Base-by-base conservation (phyloP, 495 filamentous ascomycete genomes). In the Hyaloscypha finlandica region DNA sequence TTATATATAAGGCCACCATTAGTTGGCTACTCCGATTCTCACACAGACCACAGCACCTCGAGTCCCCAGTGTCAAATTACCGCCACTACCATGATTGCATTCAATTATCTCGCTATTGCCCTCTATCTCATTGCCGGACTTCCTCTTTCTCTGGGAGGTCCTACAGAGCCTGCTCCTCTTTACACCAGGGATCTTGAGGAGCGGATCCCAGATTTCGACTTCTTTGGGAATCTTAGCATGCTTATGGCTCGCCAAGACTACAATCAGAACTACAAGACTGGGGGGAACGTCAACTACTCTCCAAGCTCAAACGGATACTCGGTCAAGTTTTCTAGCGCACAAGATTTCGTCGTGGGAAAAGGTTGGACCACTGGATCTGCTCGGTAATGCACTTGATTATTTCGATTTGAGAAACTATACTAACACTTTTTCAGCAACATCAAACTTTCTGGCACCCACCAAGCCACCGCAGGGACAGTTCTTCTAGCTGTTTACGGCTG, bases 401-500 rank as follows among this genome's bases (percentile, higher is more conserved):
- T 14, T 59, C 35, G 31, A 11, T 8, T 59, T 9, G 4, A 19
- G 16, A 48, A 8, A 6, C 12, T 59, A 8, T 19, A 58, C 32
- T 33, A 20, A 59, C n/a, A 59, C 8, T 0, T 37, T 59, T 16
- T 33, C 19, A 64, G 62, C n/a, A 12, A 51, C 6, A 57, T 64
- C 31, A 64, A 11, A 12, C 57, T 33, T 19, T 16, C 12, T 8
- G 62, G 62, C 3, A 35, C 12, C 57, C 55, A 57, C 25, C 9
- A 8, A 20, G 35, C 29, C 0, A 32, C 6, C n/a, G 8, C 25
- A 2, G 62, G 62, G 6, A 35, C 30, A 29, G 51, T 25, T 19
- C 31, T 42, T 9, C 62, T 64, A 51, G 56, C 62, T 22, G 51
- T 64, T 22, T 64, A 64, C 52, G 62, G 62, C 16, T 64, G 62